Base-by-base conservation (phyloP, 176 grass and related monocot species). In the Saccharum spontaneum region DNA sequence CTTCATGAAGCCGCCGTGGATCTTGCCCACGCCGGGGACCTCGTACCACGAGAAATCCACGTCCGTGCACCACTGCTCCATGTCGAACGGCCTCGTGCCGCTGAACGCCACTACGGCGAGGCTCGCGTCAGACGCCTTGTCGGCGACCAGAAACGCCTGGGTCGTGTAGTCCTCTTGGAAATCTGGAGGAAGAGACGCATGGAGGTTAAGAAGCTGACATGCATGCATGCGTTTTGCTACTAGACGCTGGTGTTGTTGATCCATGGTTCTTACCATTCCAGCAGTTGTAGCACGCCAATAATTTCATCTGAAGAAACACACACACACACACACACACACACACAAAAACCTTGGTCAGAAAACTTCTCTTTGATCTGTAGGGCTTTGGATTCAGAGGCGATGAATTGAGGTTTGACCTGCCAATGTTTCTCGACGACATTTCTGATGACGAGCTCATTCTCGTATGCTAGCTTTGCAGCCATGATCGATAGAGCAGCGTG, bases 1-100 rank as follows among this genome's bases (percentile, higher is more conserved):
- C 90, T 92, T 95, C 83, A 98, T 78, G 83, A 95, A 98, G 31
- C 93, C 91, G 10, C 76, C 79, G 46, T 95, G 91, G 63, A 98
- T 33, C 79, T 84, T 90, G 79, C 93, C 92, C 4, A 86, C 65
- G 0, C 79, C 75, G 0, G 77, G 79, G 65, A 98, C 67, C 78
- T 73, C 72, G 75, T 88, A 95, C 85, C 91, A 93, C 22, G 93
- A 95, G 72, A 95, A 90, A 85, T 98, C 95, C 8, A 97, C 57
- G 80, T 98, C 93, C 28, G 73, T 82, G 88, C 85, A 87, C 95
- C 93, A 98, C 60, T 98, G 89, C 57, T 82, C 54, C 37, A 87
- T 87, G 67, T 95, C 70, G 87, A 93, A 98, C 11, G 87, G 89
- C 69, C 88, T 86, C 6, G 95, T 98, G 48, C 95, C 95, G 22